These are phyloP conservation scores for Fusarium vanettenii DNA, from an alignment of 2,329 filamentous ascomycete species.

Conservation along the genomic window DNA sequence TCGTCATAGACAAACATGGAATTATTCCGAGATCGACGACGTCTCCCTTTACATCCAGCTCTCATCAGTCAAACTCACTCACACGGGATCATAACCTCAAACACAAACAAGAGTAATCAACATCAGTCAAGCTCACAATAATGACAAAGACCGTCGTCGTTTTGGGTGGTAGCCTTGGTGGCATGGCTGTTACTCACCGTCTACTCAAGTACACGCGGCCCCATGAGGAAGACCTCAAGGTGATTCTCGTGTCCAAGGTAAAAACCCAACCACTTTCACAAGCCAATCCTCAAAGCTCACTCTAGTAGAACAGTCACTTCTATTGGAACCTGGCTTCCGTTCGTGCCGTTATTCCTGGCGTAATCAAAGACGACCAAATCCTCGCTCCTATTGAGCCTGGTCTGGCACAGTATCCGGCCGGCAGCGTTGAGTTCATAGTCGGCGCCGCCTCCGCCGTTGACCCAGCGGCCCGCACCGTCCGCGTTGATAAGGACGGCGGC, in stretches of 20 bases:
- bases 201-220: slow-evolving; percentile 64
- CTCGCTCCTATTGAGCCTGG: slow-evolving; percentile 61
- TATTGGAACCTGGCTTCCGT: slow-evolving; percentile 70
- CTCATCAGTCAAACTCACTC: background rate
- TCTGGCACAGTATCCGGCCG: slow-evolving; percentile 61
- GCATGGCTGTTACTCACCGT: slow-evolving; percentile 64
- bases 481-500: slow-evolving; percentile 47
- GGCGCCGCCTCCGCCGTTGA: slow-evolving; percentile 60
- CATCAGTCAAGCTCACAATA: background rate
- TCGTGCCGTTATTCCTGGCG: slow-evolving; percentile 64
- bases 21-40: slow-evolving; percentile 20
- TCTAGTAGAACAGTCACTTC: slow-evolving; percentile 63
- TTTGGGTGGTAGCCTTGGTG: slow-evolving; percentile 65
- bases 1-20: slow-evolving; percentile 30
- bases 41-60: background rate
- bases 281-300: background rate
- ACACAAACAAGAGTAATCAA: background rate
- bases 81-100: background rate
- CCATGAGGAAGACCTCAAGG: slow-evolving; percentile 59
- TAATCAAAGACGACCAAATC: slow-evolving; percentile 62
- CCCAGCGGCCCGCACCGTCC: slow-evolving; percentile 53
- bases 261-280: background rate
- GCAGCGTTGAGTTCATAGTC: slow-evolving; percentile 63
- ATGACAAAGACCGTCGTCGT: slow-evolving; percentile 66
- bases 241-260: slow-evolving; percentile 68